A percentile compares a stretch with the other conserved stretches of the same genome.
These are phyloP conservation scores for Mortierella sp. DNA, from an alignment of 371 early-diverging fungal genomes.

Conservation along the genomic window DNA sequence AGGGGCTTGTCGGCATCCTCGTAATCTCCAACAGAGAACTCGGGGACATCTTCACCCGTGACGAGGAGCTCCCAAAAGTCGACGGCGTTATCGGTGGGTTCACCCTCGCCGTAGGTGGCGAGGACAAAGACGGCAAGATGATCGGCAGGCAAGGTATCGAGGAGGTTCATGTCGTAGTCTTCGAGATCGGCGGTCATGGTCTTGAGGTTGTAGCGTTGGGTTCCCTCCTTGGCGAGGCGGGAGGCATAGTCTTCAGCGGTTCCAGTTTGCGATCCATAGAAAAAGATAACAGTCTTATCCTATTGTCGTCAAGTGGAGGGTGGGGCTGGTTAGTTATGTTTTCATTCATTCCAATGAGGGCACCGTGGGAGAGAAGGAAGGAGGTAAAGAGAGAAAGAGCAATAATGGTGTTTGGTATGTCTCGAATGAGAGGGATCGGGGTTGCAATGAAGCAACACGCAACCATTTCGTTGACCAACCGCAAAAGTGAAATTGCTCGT, in stretches of 20 bases:
- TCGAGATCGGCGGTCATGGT: constrained; percentile 90
- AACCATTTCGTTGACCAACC: constrained; percentile 2
- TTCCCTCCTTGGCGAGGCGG: constrained; percentile 88
- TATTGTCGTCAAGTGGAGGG: constrained; percentile 27
- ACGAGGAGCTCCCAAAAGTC: constrained; percentile 88
- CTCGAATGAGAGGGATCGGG: neutral
- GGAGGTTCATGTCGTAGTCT: constrained; percentile 85
- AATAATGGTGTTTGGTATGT: neutral
- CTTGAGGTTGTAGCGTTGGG: constrained; percentile 80
- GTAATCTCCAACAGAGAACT: constrained; percentile 74
- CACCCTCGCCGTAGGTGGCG: constrained; percentile 94
- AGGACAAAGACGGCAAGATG: constrained; percentile 84
- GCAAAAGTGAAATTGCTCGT: constrained; percentile 6
- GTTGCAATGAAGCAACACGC: constrained; percentile 7
- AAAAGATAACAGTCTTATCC: constrained; percentile 80
- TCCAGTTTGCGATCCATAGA: constrained; percentile 97
- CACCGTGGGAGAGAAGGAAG: neutral
- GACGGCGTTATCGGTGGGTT: constrained; percentile 93
- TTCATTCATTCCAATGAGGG: neutral
- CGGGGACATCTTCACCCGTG: constrained; percentile 74
- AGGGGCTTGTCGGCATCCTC: constrained; percentile 72
- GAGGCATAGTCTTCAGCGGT: constrained; percentile 96
- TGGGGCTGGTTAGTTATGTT: neutral
- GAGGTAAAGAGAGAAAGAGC: neutral
- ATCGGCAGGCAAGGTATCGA: constrained; percentile 75